Conservation (phyloP, 2,329 filamentous ascomycete species). For the Aspergillus caelatus region DNA sequence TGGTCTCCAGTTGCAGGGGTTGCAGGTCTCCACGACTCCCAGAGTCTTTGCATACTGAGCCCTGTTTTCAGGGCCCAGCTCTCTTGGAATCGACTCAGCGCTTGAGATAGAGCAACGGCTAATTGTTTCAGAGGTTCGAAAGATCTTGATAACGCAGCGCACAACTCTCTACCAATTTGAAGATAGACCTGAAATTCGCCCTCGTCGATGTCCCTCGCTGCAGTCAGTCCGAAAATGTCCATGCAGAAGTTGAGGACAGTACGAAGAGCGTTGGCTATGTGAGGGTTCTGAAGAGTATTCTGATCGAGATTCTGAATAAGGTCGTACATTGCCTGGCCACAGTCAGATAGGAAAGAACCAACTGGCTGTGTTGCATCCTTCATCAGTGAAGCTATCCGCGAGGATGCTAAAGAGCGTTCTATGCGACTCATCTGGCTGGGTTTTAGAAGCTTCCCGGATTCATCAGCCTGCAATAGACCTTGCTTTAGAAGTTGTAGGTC, state of each 20-base stretch:
- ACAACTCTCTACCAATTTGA: constrained; percentile 40
- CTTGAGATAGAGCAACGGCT: constrained; percentile 29
- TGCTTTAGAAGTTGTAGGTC: constrained; percentile 40
- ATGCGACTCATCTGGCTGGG: constrained; percentile 46
- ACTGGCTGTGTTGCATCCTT: constrained; percentile 47
- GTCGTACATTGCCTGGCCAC: constrained; percentile 39
- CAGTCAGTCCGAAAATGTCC: constrained; percentile 51
- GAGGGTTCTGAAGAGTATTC: constrained; percentile 26
- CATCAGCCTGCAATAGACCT: constrained; percentile 33
- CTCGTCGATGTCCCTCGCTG: constrained; percentile 51
- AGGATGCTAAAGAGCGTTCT: constrained; percentile 45
- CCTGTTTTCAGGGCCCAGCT: constrained; percentile 75
- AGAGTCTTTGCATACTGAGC: constrained; percentile 77
- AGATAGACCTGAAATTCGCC: constrained; percentile 59
- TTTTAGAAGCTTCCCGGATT: constrained; percentile 38
- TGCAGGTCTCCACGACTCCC: constrained; percentile 70
- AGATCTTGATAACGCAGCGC: constrained; percentile 35
- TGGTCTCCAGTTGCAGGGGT: constrained; percentile 46
- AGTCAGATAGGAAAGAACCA: constrained; percentile 41
- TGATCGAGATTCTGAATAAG: constrained; percentile 35
- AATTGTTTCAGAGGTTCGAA: constrained; percentile 30
- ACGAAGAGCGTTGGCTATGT: constrained; percentile 30
- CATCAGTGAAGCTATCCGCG: constrained; percentile 42
- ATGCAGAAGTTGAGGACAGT: constrained; percentile 50
- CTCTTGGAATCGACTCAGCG: constrained; percentile 62